Percentiles rank a stretch among this genome's conserved stretches.
Conservation (phyloP, 2,329 filamentous ascomycete genomes). For the Fusarium sp. region DNA sequence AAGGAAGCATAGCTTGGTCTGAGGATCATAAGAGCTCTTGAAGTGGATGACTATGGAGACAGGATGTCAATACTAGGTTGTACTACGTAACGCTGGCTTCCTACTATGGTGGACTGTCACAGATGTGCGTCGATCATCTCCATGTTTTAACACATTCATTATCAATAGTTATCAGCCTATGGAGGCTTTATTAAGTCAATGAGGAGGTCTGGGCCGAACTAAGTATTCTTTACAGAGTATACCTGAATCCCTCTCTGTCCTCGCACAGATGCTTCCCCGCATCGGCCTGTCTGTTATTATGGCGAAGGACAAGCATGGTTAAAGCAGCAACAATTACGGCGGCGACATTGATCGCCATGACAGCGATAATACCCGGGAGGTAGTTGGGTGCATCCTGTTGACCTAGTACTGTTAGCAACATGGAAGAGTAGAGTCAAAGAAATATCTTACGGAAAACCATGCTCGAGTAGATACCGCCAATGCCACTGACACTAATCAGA, state of each 20-base stretch:
- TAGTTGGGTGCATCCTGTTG: constrained; percentile 37
- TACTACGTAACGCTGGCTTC: too few species aligned
- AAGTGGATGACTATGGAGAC: too few species aligned
- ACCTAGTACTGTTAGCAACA: background rate
- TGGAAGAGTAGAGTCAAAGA: accelerated
- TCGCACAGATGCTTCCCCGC: constrained; percentile 4
- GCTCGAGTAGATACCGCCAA: constrained; percentile 35
- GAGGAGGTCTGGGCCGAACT: accelerated
- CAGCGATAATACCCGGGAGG: constrained; percentile 21
- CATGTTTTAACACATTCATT: too few species aligned
- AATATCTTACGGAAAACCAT: constrained; percentile 32
- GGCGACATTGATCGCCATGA: constrained; percentile 26
- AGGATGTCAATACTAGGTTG: too few species aligned
- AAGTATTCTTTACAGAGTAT: background rate
- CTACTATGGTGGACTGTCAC: too few species aligned
- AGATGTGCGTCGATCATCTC: too few species aligned
- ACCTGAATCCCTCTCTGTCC: constrained; percentile 17
- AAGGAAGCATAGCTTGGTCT: background rate
- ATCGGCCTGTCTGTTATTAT: constrained; percentile 5
- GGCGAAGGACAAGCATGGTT: constrained; percentile 24
- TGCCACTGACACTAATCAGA: constrained; percentile 27
- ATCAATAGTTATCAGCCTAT: too few species aligned
- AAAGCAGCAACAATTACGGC: constrained; percentile 14
- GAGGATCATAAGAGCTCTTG: background rate
- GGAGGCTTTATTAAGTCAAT: too few species aligned